Base-by-base conservation (phyloP, 2,329 filamentous ascomycete genomes). In the Dactylellina parvicollis region DNA sequence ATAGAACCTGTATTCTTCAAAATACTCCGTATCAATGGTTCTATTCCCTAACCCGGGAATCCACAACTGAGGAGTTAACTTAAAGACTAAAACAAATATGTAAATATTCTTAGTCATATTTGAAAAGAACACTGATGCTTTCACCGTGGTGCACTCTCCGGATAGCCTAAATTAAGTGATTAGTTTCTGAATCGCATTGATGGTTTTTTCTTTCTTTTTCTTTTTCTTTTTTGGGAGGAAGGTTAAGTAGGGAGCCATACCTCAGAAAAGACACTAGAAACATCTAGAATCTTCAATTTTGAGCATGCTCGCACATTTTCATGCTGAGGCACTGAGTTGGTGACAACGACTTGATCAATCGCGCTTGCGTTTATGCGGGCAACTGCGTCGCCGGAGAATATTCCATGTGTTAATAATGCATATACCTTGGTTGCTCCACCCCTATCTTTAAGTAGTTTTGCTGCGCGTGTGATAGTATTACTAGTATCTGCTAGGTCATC, bases 71-170 rank as follows among this genome's bases (percentile, higher is more conserved):
- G 18, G 20, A 34, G 4, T n/a, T 24, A 24, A 20, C 16, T 16
- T 18, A 18, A 9, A n/a, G 16, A 38, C n/a, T 22, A 12, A 34
- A 52, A 18, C 5, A n/a, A n/a, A 50, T 8, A 22, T 9, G 3
- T 34, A 32, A 4, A 52, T 34, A 9, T 16, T 52, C 16, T 55
- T 74, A 92, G 80, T 92, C 90, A 81, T 92, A 90, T 80, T 92
- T 90, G 82, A 99, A 99, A 56, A 99, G 86, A 74, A 95, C 92
- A 80, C 92, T 96, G 82, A 99, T 96, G 79, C 92, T 96, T 83
- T 99, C 95, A 78, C 95, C 95, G 81, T 98, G 93, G 82, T 99
- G 95, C 70, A 98, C 94, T 75, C 95, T 88, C 75, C 95, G 90
- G 77, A 98, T 97, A 55, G 95, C 88, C 87, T 88, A 65, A 12